A percentile compares a stretch with the other conserved stretches of the same genome.
phyloP scores from a whole-genome alignment of 345 rosid species.

The Ricinus communis region DNA sequence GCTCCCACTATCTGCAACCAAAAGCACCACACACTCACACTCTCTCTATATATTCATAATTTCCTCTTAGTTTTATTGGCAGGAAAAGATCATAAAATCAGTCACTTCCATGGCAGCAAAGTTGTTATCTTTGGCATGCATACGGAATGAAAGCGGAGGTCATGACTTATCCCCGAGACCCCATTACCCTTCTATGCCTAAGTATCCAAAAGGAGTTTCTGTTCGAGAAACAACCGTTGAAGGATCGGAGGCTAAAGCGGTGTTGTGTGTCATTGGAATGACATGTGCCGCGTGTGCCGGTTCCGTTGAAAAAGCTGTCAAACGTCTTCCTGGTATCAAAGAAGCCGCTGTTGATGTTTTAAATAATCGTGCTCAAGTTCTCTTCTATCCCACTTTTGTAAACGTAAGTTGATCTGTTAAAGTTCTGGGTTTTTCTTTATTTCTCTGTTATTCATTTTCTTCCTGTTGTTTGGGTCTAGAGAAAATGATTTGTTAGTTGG shows the following conservation, averaged over 20 bases:
- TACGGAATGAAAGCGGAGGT: conserved; percentile 50
- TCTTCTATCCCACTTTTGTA: conserved; percentile 58
- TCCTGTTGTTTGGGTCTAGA: background rate
- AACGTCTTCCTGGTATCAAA: conserved; percentile 76
- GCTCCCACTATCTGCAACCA: background rate
- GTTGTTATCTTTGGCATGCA: conserved; percentile 60
- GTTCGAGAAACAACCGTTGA: conserved; percentile 26
- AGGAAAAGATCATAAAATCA: background rate
- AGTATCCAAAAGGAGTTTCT: conserved; percentile 54
- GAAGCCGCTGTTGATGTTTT: conserved; percentile 78
- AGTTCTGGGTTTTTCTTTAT: background rate
- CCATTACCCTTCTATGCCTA: conserved; percentile 66
- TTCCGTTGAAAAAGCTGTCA: conserved; percentile 86
- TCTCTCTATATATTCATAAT: background rate
- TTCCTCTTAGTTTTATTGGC: background rate
- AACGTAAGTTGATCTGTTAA: conserved; percentile 42
- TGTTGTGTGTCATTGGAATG: conserved; percentile 77
- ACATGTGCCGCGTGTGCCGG: conserved; percentile 92
- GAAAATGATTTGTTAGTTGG: background rate
- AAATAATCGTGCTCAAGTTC: conserved; percentile 63
- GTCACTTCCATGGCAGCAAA: conserved; percentile 58
- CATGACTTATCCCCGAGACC: conserved; percentile 45
- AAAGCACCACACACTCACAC: background rate
- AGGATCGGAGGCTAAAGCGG: conserved; percentile 47
- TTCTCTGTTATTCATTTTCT: background rate